A percentile compares a stretch with the other conserved stretches of the same genome.
phyloP scores from a whole-genome alignment of 768 basidiomycete species.

The Psilocybe cyanescens region DNA sequence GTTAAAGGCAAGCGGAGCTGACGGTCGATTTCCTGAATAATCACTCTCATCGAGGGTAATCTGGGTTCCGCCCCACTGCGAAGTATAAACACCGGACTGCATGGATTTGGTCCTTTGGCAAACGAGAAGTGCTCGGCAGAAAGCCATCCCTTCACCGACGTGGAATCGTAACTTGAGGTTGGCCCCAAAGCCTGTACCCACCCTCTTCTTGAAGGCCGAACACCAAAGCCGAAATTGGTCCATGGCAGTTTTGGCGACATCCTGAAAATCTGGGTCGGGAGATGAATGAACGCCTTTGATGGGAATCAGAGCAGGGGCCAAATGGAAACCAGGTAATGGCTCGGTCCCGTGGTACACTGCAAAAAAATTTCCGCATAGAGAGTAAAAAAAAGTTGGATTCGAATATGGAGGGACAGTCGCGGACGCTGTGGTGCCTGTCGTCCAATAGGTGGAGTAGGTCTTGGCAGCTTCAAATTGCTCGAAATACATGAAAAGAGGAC shows the following conservation, averaged over 20 bases:
- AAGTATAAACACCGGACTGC: slow-evolving; percentile 32
- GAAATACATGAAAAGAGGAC: slow-evolving; percentile 31
- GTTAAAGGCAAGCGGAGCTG: slow-evolving; percentile 42
- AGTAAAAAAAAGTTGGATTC: slow-evolving; percentile 53
- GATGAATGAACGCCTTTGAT: slow-evolving; percentile 14
- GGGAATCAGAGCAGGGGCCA: slow-evolving; percentile 32
- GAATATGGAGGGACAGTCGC: slow-evolving; percentile 26
- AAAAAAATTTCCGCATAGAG: slow-evolving; percentile 38
- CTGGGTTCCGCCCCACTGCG: slow-evolving; percentile 36
- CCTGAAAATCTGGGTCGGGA: slow-evolving; percentile 11
- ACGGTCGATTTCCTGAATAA: slow-evolving; percentile 23
- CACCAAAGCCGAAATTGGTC: slow-evolving; percentile 40
- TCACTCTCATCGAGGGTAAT: slow-evolving; percentile 35
- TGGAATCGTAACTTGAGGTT: slow-evolving; percentile 41
- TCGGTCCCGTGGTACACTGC: slow-evolving; percentile 48
- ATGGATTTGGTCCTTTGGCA: slow-evolving; percentile 19
- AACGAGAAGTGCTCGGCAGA: slow-evolving; percentile 38
- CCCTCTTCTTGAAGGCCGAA: slow-evolving; percentile 27
- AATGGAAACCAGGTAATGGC: slow-evolving; percentile 45
- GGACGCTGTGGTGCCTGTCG: slow-evolving; percentile 40
- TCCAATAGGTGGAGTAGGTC: slow-evolving; percentile 38
- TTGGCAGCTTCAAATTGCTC: background rate
- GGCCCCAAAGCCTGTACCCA: slow-evolving; percentile 1
- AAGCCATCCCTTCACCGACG: slow-evolving; percentile 41
- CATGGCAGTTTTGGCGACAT: slow-evolving; percentile 32